These are phyloP conservation scores for Boletus vinaceobasis DNA, from an alignment of 768 basidiomycete species.

Conservation along the genomic window DNA sequence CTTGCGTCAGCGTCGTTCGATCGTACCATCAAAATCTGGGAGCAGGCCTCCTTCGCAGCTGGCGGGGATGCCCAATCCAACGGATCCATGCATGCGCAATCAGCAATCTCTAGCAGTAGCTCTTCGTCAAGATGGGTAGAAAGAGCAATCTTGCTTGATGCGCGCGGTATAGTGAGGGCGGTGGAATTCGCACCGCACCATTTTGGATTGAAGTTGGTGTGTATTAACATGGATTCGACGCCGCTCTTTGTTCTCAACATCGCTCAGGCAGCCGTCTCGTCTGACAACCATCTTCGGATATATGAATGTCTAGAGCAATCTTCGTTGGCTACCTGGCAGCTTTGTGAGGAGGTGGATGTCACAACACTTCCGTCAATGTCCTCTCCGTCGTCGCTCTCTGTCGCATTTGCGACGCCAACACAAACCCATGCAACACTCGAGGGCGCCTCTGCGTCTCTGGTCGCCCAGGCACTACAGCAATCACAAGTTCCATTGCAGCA, in stretches of 20 bases:
- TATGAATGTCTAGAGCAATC: constrained; percentile 87
- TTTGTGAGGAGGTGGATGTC: constrained; percentile 76
- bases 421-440: constrained; percentile 56
- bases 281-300: constrained; percentile 82
- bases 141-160: constrained; percentile 72
- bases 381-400: constrained; percentile 46
- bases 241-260: not conserved
- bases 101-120: constrained; percentile 18
- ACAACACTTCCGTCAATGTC: constrained; percentile 45
- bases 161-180: constrained; percentile 78
- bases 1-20: constrained; percentile 89
- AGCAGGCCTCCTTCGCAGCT: constrained; percentile 46
- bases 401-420: constrained; percentile 68
- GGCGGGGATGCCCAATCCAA: constrained; percentile 26
- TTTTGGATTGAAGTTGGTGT: constrained; percentile 84
- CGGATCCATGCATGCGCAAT: constrained; percentile 15
- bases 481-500: constrained; percentile 33
- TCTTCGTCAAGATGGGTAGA: constrained; percentile 62
- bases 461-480: constrained; percentile 64
- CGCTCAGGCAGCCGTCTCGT: constrained; percentile 76
- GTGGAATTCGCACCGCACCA: constrained; percentile 87
- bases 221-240: constrained; percentile 21
- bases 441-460: constrained; percentile 53
- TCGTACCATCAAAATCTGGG: constrained; percentile 91
- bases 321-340: constrained; percentile 67